Percentiles rank a stretch among this genome's conserved stretches.
Conservation (phyloP, 805 yeast species). For the Tetrapisispora namnaoensis region DNA sequence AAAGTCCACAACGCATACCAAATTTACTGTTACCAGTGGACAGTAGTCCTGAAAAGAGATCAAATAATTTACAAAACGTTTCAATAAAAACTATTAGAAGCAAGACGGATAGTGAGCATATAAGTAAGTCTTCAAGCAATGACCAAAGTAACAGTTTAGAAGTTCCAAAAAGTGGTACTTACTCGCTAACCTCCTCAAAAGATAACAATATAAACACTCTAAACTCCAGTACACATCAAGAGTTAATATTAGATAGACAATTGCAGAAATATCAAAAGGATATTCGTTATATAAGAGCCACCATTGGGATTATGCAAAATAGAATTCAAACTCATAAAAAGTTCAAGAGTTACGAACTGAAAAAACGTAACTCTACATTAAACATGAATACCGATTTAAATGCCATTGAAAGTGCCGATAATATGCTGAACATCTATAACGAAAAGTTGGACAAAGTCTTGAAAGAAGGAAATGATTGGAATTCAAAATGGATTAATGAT, state of each 20-base stretch:
- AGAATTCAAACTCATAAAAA: conserved; percentile 19
- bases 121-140: neutral
- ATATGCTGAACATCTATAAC: conserved; percentile 15
- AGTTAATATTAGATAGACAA: conserved; percentile 13
- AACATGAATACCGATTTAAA: conserved; percentile 13
- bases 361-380: conserved; percentile 9
- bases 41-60: neutral
- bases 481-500: conserved; percentile 22
- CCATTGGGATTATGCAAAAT: conserved; percentile 20
- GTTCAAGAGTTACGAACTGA: conserved; percentile 12
- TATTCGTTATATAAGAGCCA: conserved; percentile 17
- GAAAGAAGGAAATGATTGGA: conserved; percentile 26
- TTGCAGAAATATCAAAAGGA: conserved; percentile 20
- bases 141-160: neutral
- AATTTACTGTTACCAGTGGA: neutral
- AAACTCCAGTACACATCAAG: neutral
- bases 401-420: conserved; percentile 11
- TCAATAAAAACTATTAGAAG: neutral
- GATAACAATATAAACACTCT: too few species aligned
- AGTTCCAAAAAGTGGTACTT: neutral
- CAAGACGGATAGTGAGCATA: neutral
- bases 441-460: conserved; percentile 21
- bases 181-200: neutral
- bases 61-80: neutral
- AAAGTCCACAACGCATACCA: neutral